Evolutionary conservation across 495 filamentous ascomycete genomes (phyloP).

Genomic region (Penicillium paradoxum): DNA sequence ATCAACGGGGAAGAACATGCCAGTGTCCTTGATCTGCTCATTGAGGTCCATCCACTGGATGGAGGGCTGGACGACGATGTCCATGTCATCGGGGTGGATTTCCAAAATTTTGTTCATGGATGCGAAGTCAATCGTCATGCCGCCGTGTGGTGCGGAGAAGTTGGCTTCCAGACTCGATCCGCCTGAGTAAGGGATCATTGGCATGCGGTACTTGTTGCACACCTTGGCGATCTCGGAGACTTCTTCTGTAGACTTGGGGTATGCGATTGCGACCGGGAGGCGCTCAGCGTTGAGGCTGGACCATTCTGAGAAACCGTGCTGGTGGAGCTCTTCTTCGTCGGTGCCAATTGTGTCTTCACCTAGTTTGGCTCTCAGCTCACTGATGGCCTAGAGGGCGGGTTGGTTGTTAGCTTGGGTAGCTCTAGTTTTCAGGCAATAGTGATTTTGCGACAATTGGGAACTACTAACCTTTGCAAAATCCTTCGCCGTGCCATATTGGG

Average conservation of each 20-base stretch:
- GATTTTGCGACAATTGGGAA: conserved; percentile 7
- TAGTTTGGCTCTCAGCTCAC: conserved; percentile 53
- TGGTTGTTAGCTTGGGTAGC: conserved; percentile 24
- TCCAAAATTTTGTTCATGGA: conserved; percentile 78
- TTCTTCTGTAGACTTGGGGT: conserved; percentile 72
- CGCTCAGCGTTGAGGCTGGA: conserved; percentile 74
- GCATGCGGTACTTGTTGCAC: conserved; percentile 77
- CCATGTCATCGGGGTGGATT: conserved; percentile 83
- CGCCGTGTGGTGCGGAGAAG: conserved; percentile 79
- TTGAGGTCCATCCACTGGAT: conserved; percentile 92
- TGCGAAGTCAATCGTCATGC: conserved; percentile 83
- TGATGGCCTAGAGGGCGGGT: conserved; percentile 48
- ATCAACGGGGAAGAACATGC: conserved; percentile 87
- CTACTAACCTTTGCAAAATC: conserved; percentile 39
- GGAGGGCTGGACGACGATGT: conserved; percentile 83
- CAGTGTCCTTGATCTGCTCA: conserved; percentile 64
- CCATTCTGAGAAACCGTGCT: conserved; percentile 88
- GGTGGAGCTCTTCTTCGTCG: conserved; percentile 73
- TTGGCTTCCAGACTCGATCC: conserved; percentile 86
- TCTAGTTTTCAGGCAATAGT: neutral
- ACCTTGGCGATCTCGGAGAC: conserved; percentile 75
- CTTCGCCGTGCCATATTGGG: conserved; percentile 36
- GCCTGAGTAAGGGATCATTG: conserved; percentile 80
- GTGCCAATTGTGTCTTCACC: conserved; percentile 72
- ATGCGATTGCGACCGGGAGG: conserved; percentile 75